phyloP scores from a whole-genome alignment of 2,329 filamentous ascomycete species.

The Neocucurbitaria cava region DNA sequence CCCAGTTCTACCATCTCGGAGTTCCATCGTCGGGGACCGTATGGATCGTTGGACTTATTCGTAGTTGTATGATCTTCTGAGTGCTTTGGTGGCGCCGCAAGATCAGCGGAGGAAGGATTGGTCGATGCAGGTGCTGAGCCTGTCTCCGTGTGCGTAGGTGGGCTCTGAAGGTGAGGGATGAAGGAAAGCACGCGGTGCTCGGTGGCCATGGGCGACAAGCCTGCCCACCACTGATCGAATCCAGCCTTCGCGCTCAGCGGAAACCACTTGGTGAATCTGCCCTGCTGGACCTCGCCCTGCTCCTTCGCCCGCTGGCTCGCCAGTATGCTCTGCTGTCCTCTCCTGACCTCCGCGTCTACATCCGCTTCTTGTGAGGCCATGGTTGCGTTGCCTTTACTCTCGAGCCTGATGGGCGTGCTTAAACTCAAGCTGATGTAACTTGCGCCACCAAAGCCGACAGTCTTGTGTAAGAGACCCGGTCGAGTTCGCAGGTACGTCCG shows the following conservation, averaged over 20 bases:
- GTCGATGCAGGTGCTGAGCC: conserved; percentile 59
- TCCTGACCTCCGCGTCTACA: conserved; percentile 16
- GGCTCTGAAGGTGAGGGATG: conserved; percentile 80
- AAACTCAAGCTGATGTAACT: conserved; percentile 39
- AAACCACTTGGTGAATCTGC: conserved; percentile 64
- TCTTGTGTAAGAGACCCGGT: conserved; percentile 30
- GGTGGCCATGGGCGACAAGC: conserved; percentile 79
- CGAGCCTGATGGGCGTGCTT: conserved; percentile 37
- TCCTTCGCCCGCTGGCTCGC: conserved; percentile 57
- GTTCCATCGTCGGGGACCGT: conserved; percentile 84
- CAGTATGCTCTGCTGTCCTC: conserved; percentile 55
- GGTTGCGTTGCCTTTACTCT: conserved; percentile 30
- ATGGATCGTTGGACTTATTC: conserved; percentile 69
- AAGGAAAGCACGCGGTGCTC: conserved; percentile 88
- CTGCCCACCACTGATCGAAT: conserved; percentile 76
- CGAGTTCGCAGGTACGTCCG: conserved; percentile 36
- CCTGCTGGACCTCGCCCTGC: conserved; percentile 39
- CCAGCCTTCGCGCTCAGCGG: conserved; percentile 92
- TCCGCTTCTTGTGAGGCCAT: conserved; percentile 38
- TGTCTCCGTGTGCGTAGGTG: conserved; percentile 71
- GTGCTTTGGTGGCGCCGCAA: conserved; percentile 44
- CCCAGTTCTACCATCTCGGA: conserved; percentile 83
- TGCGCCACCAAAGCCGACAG: conserved; percentile 40
- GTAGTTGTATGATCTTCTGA: conserved; percentile 56
- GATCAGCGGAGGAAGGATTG: conserved; percentile 49